phyloP scores from a whole-genome alignment of 2,329 filamentous ascomycete species.

The Fusarium mundagurra region DNA sequence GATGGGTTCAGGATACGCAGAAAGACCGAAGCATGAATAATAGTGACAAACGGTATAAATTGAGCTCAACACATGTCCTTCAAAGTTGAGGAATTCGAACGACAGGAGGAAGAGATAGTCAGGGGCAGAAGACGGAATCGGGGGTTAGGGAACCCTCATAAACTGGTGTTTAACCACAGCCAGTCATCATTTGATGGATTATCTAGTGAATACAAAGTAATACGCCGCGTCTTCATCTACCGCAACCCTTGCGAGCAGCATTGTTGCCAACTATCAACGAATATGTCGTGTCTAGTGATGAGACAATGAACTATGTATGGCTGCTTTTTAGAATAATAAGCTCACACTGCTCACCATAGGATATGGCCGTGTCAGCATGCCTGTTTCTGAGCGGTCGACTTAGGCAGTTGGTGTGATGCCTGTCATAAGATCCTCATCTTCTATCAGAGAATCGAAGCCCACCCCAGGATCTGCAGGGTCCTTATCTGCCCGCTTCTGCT shows the following conservation, averaged over 20 bases:
- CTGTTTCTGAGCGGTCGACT: background rate
- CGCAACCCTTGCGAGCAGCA: slow-evolving; percentile 9
- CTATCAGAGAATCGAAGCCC: slow-evolving; percentile 59
- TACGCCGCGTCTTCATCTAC: slow-evolving; percentile 13
- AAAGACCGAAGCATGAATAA: background rate
- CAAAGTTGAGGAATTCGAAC: background rate
- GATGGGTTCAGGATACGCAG: too few relatives aligned
- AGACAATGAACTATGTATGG: background rate
- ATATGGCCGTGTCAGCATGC: background rate
- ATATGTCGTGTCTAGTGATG: background rate
- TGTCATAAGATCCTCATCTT: slow-evolving; percentile 71
- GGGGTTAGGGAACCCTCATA: background rate
- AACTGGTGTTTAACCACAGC: background rate
- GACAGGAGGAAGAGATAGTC: background rate
- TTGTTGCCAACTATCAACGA: background rate
- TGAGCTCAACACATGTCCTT: background rate
- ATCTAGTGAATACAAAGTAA: background rate
- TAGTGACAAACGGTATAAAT: background rate
- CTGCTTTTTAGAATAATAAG: background rate
- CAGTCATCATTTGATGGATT: slow-evolving; percentile 1
- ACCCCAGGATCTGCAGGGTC: slow-evolving; percentile 49
- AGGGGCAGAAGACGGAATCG: background rate
- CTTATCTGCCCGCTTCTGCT: slow-evolving; percentile 59
- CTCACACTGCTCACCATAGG: background rate
- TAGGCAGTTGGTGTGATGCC: slow-evolving; percentile 46